Evolutionary conservation across 164 flowering plant genomes (phyloP).

Genomic region (Houttuynia cordata): DNA sequence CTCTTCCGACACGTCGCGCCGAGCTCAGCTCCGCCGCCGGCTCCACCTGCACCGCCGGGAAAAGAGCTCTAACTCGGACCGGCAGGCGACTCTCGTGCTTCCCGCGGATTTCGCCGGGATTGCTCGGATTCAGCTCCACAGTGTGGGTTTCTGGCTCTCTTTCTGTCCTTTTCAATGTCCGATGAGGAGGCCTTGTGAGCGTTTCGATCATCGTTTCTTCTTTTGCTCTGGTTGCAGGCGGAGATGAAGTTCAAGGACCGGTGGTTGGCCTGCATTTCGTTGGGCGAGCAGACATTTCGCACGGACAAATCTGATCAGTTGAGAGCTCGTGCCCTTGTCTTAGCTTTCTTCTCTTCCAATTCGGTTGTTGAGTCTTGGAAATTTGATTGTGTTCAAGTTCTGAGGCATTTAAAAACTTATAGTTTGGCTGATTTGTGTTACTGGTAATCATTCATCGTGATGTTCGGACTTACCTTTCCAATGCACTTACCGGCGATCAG

Average conservation of each 20-base stretch:
- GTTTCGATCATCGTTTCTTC: too few species aligned
- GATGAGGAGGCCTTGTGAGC: too few species aligned
- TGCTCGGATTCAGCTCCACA: slow-evolving; percentile 38
- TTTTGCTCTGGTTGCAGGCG: slow-evolving; percentile 34
- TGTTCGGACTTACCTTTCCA: too few species aligned
- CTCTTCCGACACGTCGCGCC: slow-evolving; percentile 5
- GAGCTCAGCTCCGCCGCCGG: slow-evolving; percentile 12
- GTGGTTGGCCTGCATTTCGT: slow-evolving; percentile 80
- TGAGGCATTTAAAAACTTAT: not conserved
- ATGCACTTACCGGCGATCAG: too few species aligned
- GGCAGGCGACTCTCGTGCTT: slow-evolving; percentile 12
- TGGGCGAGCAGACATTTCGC: slow-evolving; percentile 84
- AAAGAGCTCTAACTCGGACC: slow-evolving; percentile 4
- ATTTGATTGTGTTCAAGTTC: not conserved
- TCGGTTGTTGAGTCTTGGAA: not conserved
- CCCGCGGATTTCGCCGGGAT: slow-evolving; percentile 64
- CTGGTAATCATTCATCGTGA: too few species aligned
- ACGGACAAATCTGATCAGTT: slow-evolving; percentile 62
- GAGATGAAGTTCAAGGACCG: slow-evolving; percentile 88
- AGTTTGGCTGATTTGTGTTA: not conserved
- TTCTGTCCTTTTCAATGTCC: not conserved
- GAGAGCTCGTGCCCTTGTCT: slow-evolving; percentile 5
- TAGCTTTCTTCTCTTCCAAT: not conserved
- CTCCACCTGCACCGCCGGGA: slow-evolving; percentile 11
- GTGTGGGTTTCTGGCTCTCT: slow-evolving; percentile 17